A percentile compares a stretch with the other conserved stretches of the same genome.
Conservation (phyloP, 768 basidiomycete species). For the Lactarius indigo region DNA sequence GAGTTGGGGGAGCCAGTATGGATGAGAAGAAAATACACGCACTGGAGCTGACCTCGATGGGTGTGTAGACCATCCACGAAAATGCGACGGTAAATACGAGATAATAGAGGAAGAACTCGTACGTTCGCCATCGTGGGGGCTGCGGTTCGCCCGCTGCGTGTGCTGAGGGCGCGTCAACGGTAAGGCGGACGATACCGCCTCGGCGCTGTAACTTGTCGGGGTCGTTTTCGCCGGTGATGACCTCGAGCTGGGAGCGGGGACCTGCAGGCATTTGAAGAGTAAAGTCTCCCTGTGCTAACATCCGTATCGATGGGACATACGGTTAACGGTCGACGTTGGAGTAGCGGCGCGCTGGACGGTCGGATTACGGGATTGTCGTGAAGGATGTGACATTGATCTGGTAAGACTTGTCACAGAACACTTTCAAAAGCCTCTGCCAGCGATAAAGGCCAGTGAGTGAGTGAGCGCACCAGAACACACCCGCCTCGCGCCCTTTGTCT, state of each 20-base stretch:
- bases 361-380: neutral
- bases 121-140: conserved; percentile 68
- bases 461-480: conserved; percentile 9
- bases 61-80: conserved; percentile 74
- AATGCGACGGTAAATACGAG: conserved; percentile 56
- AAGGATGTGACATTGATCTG: neutral
- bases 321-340: neutral
- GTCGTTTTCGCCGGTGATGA: conserved; percentile 13
- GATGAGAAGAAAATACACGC: conserved; percentile 35
- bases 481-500: neutral
- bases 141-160: conserved; percentile 30
- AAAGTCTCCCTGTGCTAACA: conserved; percentile 27
- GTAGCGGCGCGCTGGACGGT: too few species aligned
- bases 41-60: conserved; percentile 71
- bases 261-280: conserved; percentile 32
- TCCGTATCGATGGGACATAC: neutral
- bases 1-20: conserved; percentile 1
- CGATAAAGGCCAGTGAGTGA: conserved; percentile 9
- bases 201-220: conserved; percentile 12
- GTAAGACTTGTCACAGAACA: neutral
- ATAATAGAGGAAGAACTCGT: conserved; percentile 79
- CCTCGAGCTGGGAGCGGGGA: conserved; percentile 22
- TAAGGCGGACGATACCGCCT: conserved; percentile 44
- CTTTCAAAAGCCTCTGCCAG: neutral
- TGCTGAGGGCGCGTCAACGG: conserved; percentile 52